Percentiles rank a stretch among this genome's conserved stretches.
phyloP scores from a whole-genome alignment of 2,329 filamentous ascomycete species.

The Pyrenophora tritici-repentis region DNA sequence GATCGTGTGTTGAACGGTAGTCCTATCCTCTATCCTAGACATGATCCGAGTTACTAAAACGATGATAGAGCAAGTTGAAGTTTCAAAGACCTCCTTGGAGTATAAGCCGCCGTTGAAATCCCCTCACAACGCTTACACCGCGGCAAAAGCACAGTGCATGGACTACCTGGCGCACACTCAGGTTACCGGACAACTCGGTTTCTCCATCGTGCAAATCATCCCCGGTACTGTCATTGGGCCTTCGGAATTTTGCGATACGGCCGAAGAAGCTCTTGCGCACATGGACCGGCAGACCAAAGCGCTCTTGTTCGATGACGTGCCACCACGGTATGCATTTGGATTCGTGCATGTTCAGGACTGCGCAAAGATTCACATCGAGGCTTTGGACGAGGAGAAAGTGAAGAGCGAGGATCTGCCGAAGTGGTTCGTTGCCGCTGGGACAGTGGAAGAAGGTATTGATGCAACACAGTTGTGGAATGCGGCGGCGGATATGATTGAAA shows the following conservation, averaged over 20 bases:
- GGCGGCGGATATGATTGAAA: conserved; percentile 28
- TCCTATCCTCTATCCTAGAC: neutral
- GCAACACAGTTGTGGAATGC: conserved; percentile 29
- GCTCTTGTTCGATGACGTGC: conserved; percentile 37
- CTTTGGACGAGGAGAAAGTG: conserved; percentile 27
- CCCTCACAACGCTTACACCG: conserved; percentile 41
- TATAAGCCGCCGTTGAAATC: conserved; percentile 36
- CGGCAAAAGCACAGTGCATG: conserved; percentile 44
- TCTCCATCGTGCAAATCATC: conserved; percentile 41
- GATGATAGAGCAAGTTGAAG: conserved; percentile 26
- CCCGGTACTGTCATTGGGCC: conserved; percentile 43
- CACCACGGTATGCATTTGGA: conserved; percentile 41
- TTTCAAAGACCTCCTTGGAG: conserved; percentile 26
- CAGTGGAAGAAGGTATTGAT: conserved; percentile 23
- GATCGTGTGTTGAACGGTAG: conserved; percentile 30
- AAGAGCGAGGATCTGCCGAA: conserved; percentile 25
- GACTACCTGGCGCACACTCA: conserved; percentile 25
- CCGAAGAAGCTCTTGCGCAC: conserved; percentile 20
- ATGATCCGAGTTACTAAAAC: neutral
- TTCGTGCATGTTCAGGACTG: conserved; percentile 44
- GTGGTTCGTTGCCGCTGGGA: conserved; percentile 37
- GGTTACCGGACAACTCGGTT: conserved; percentile 15
- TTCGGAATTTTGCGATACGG: conserved; percentile 34
- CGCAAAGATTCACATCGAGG: conserved; percentile 39
- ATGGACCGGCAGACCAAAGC: conserved; percentile 43